Evolutionary conservation across 2,329 filamentous ascomycete genomes (phyloP).

Genomic region (Moelleriella libera): DNA sequence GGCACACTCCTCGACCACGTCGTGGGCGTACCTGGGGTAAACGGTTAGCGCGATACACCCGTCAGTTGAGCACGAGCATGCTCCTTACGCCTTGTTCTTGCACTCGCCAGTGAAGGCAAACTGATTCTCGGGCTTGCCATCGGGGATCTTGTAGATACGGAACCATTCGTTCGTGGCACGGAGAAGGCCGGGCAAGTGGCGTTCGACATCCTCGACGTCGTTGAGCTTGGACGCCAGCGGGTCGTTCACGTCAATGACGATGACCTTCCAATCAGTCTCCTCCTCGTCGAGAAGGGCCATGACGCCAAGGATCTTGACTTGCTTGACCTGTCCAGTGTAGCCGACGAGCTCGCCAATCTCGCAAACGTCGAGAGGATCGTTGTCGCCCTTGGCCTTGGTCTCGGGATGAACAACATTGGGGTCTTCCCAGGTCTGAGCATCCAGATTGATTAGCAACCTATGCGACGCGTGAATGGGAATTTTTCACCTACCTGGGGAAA

Average conservation of each 20-base stretch:
- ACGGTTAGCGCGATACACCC: constrained; percentile 1
- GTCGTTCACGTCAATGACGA: constrained; percentile 97
- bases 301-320: constrained; percentile 98
- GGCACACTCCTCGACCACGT: constrained; percentile 87
- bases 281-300: constrained; percentile 99
- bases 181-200: constrained; percentile 90
- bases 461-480: not conserved
- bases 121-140: constrained; percentile 99
- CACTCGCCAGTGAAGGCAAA: constrained; percentile 99
- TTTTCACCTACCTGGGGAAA: constrained; percentile 73
- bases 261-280: constrained; percentile 99
- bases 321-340: constrained; percentile 94
- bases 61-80: no score
- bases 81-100: constrained; percentile 87
- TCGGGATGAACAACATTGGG: constrained; percentile 91
- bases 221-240: constrained; percentile 92
- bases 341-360: constrained; percentile 98
- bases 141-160: constrained; percentile 99
- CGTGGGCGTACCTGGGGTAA: constrained; percentile 63
- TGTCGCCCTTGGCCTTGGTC: constrained; percentile 99
- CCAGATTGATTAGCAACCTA: not conserved
- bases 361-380: constrained; percentile 97
- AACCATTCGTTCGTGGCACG: constrained; percentile 99
- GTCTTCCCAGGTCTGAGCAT: constrained; percentile 87
- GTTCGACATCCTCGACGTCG: constrained; percentile 97